Conservation (phyloP, 1,284 basidiomycete species). For the Chiua sp. region DNA sequence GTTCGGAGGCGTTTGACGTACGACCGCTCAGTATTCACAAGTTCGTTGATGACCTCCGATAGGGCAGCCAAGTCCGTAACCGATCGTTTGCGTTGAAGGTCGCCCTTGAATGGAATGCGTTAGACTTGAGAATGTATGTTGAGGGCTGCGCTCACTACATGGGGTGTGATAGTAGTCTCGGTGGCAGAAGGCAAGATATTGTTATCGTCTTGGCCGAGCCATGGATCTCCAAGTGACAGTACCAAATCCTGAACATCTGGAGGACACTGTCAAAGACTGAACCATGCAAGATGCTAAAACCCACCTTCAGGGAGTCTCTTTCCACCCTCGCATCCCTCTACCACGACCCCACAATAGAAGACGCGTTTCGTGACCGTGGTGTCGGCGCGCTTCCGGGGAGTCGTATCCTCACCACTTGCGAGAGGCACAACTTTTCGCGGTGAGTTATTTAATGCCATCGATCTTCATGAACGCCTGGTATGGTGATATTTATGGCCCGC, state of each 20-base stretch:
- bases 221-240: slow-evolving; percentile 70
- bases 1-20: slow-evolving; percentile 78
- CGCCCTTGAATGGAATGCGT: slow-evolving; percentile 42
- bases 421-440: slow-evolving; percentile 77
- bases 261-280: slow-evolving; percentile 3
- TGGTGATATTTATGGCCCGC: slow-evolving; percentile 9
- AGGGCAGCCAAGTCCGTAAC: slow-evolving; percentile 68
- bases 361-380: slow-evolving; percentile 67
- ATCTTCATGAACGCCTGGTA: slow-evolving; percentile 25
- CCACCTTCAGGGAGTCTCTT: slow-evolving; percentile 70
- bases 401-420: slow-evolving; percentile 62
- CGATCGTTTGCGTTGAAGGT: slow-evolving; percentile 54
- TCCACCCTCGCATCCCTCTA: slow-evolving; percentile 75
- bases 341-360: slow-evolving; percentile 83
- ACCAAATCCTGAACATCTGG: slow-evolving; percentile 82
- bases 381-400: slow-evolving; percentile 44
- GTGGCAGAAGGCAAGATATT: slow-evolving; percentile 47
- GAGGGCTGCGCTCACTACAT: slow-evolving; percentile 45
- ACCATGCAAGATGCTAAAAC: slow-evolving; percentile 19
- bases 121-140: slow-evolving; percentile 10
- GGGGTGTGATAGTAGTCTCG: slow-evolving; percentile 41
- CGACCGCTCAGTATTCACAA: slow-evolving; percentile 78
- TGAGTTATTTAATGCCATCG: slow-evolving; percentile 55
- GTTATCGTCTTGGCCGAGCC: slow-evolving; percentile 50
- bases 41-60: slow-evolving; percentile 73